Evolutionary conservation across 2,329 filamentous ascomycete species (phyloP).

Genomic region (Thermoascus crustaceus): DNA sequence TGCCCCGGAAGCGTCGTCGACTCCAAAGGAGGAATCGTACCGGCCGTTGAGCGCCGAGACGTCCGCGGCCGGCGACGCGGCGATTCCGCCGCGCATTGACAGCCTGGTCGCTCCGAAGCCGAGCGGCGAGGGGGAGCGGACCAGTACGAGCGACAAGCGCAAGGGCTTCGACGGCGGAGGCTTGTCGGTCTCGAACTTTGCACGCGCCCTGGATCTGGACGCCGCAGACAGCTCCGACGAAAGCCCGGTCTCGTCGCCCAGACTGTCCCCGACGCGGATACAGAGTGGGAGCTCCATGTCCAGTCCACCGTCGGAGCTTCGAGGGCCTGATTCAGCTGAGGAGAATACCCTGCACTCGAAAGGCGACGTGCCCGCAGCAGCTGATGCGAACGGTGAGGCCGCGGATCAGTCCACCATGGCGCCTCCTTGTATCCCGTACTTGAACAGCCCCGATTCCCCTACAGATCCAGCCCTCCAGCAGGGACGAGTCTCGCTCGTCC

Average conservation of each 20-base stretch:
- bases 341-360: no score
- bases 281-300: slow-evolving; percentile 57
- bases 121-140: not conserved
- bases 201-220: slow-evolving; percentile 34
- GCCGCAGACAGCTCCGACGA: slow-evolving; percentile 59
- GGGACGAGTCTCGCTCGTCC: slow-evolving; percentile 29
- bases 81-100: not conserved
- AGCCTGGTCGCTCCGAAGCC: not conserved
- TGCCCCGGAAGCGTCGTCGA: not conserved
- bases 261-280: slow-evolving; percentile 52
- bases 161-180: slow-evolving; percentile 15
- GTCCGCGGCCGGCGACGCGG: not conserved
- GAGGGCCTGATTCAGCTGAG: no score
- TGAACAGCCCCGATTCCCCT: slow-evolving; percentile 37
- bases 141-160: not conserved
- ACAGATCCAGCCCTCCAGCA: slow-evolving; percentile 40
- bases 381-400: no score
- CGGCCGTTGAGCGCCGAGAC: not conserved
- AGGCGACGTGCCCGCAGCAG: no score
- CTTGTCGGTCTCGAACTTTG: slow-evolving; percentile 32
- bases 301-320: slow-evolving; percentile 46
- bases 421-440: slow-evolving; percentile 24
- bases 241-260: slow-evolving; percentile 57
- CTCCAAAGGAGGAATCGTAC: not conserved
- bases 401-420: slow-evolving; percentile 19